These are phyloP conservation scores for Francoa sonchifolia DNA, from an alignment of 441 rosid species.

Conservation along the genomic window DNA sequence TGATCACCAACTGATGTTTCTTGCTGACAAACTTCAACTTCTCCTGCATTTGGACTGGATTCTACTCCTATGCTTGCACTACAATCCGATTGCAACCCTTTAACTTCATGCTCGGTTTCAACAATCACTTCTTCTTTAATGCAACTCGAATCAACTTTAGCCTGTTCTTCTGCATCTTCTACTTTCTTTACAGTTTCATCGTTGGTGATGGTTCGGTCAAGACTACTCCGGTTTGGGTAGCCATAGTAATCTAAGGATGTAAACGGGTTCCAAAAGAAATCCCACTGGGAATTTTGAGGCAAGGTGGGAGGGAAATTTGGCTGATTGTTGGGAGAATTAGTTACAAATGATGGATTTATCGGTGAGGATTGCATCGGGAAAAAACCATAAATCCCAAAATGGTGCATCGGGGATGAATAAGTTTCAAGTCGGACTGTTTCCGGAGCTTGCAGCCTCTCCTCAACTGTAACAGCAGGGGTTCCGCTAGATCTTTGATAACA, in stretches of 20 bases:
- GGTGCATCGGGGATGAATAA: slow-evolving; percentile 46
- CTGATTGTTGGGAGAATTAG: slow-evolving; percentile 42
- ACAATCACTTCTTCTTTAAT: slow-evolving; percentile 54
- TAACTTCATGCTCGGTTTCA: slow-evolving; percentile 24
- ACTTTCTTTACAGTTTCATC: slow-evolving; percentile 79
- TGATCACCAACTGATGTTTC: slow-evolving; percentile 39
- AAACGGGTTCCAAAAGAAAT: slow-evolving; percentile 93
- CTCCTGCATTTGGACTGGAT: slow-evolving; percentile 32
- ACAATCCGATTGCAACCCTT: slow-evolving; percentile 27
- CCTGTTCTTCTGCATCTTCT: slow-evolving; percentile 48
- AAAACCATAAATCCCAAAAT: slow-evolving; percentile 46
- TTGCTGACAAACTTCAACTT: slow-evolving; percentile 42
- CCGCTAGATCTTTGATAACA: slow-evolving; percentile 59
- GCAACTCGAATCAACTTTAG: slow-evolving; percentile 18
- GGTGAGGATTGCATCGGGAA: slow-evolving; percentile 52
- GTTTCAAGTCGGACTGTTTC: slow-evolving; percentile 50
- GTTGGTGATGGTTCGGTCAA: slow-evolving; percentile 48
- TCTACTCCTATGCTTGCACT: slow-evolving; percentile 31
- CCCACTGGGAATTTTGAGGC: slow-evolving; percentile 90
- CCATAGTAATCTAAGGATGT: slow-evolving; percentile 77
- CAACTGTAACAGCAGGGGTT: slow-evolving; percentile 51
- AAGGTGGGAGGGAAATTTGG: slow-evolving; percentile 67
- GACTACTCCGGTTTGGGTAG: slow-evolving; percentile 39
- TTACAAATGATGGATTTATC: slow-evolving; percentile 23
- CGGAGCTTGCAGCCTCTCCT: slow-evolving; percentile 72